phyloP scores from a whole-genome alignment of 2,329 filamentous ascomycete species.

The Ceratocystis smalleyi region DNA sequence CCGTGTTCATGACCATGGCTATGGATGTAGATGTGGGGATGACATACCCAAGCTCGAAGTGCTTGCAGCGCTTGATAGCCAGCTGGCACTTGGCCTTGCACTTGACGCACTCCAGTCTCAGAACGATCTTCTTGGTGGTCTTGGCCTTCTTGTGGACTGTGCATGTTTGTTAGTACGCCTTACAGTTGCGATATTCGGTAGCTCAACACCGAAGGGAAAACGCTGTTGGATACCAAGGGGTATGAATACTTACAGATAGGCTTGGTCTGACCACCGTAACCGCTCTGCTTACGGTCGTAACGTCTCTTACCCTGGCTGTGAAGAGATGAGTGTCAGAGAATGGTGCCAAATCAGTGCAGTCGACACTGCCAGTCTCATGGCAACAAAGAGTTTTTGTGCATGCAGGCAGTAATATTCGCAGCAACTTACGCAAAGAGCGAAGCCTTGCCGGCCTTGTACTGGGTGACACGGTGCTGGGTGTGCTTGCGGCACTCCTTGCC shows the following conservation, averaged over 20 bases:
- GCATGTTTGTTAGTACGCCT: constrained; percentile 1
- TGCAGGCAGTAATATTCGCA: not conserved
- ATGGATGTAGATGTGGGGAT: constrained; percentile 1
- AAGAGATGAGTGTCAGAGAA: constrained; percentile 5
- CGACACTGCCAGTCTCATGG: not conserved
- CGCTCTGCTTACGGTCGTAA: constrained; percentile 98
- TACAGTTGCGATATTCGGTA: not conserved
- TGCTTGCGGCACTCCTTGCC: constrained; percentile 86
- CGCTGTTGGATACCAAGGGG: not conserved
- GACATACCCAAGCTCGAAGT: constrained; percentile 97
- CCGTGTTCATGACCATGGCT: not conserved
- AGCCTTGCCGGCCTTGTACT: constrained; percentile 96
- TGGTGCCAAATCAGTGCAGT: not conserved
- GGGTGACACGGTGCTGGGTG: constrained; percentile 83
- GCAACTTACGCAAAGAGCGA: constrained; percentile 56
- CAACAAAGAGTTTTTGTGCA: no score
- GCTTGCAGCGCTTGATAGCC: constrained; percentile 99
- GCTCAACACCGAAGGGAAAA: not conserved
- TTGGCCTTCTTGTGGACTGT: constrained; percentile 97
- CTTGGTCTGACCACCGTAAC: constrained; percentile 99
- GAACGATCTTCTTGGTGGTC: constrained; percentile 99
- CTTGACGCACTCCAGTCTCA: constrained; percentile 89
- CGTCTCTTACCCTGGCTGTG: constrained; percentile 83
- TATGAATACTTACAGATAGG: constrained; percentile 49
- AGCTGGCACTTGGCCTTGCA: constrained; percentile 99